Percentiles rank a stretch among this genome's conserved stretches.
Conservation (phyloP, 805 yeast genomes). For the Cyberlindnera amylophila region DNA sequence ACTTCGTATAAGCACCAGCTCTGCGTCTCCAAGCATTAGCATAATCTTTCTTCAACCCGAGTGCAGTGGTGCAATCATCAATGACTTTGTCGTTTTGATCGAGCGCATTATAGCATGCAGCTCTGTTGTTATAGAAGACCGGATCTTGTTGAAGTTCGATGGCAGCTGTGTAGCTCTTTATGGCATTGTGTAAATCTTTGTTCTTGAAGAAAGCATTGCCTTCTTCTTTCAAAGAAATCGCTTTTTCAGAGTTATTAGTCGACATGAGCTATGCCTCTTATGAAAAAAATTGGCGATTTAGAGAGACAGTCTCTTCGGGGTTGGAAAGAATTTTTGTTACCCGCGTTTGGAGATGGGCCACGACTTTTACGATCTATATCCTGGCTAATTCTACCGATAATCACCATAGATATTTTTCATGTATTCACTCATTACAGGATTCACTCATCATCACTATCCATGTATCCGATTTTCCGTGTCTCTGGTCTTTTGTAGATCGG, state of each 20-base stretch:
- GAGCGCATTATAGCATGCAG: neutral
- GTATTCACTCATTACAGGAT: neutral
- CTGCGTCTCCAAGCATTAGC: neutral
- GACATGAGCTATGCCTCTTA: too few relatives aligned
- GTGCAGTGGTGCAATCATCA: neutral
- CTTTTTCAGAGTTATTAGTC: too few relatives aligned
- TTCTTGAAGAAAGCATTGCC: neutral
- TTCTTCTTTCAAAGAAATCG: neutral
- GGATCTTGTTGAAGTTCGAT: neutral
- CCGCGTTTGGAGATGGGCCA: too few relatives aligned
- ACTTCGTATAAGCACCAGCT: neutral
- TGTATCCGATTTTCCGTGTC: neutral
- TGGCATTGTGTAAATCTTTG: neutral
- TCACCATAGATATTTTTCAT: too few relatives aligned
- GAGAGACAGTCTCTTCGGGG: too few relatives aligned
- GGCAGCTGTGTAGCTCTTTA: neutral
- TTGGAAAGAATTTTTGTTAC: too few relatives aligned
- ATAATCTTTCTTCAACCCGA: neutral
- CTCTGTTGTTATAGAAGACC: neutral
- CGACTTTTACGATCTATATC: too few relatives aligned
- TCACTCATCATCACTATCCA: constrained; percentile 7
- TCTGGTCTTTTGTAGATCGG: constrained; percentile 41
- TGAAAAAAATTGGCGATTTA: too few relatives aligned
- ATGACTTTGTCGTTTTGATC: neutral
- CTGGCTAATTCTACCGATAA: too few relatives aligned